Conservation (phyloP, 768 basidiomycete species). For the Trametes elegans region DNA sequence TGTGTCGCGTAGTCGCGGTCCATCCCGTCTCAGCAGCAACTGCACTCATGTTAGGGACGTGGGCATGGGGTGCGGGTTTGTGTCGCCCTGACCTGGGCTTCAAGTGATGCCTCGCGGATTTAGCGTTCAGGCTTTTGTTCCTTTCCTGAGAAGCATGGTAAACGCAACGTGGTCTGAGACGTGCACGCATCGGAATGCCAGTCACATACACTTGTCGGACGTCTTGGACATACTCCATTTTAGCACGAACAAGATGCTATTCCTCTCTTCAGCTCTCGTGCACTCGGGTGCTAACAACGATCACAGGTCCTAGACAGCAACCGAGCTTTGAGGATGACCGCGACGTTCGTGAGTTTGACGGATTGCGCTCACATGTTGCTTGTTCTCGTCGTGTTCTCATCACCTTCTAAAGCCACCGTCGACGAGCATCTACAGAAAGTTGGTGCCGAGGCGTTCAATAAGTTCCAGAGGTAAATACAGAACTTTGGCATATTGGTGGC, state of each 20-base stretch:
- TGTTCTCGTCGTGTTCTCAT: background rate
- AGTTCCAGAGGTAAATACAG: conserved; percentile 56
- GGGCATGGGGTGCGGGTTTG: too few relatives aligned
- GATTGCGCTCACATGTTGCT: background rate
- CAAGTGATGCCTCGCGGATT: too few relatives aligned
- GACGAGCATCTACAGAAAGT: conserved; percentile 69
- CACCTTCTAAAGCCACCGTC: conserved; percentile 45
- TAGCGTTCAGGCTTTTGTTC: too few relatives aligned
- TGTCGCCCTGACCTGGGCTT: too few relatives aligned
- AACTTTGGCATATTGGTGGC: background rate
- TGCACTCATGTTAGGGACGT: too few relatives aligned
- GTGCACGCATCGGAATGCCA: too few relatives aligned
- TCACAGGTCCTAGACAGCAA: conserved; percentile 37
- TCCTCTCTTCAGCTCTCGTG: too few relatives aligned
- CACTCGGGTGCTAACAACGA: background rate
- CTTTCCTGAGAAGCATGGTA: background rate
- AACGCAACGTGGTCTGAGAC: background rate
- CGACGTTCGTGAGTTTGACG: conserved; percentile 56
- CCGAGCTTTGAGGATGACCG: conserved; percentile 61
- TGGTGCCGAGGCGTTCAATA: conserved; percentile 64
- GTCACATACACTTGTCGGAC: too few relatives aligned
- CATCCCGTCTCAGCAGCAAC: too few relatives aligned
- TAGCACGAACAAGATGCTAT: too few relatives aligned
- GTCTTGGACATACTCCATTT: too few relatives aligned
- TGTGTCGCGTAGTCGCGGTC: too few relatives aligned